A percentile compares a stretch with the other conserved stretches of the same genome.
phyloP scores from a whole-genome alignment of 306 rosid species.

The Glycine latifolia region DNA sequence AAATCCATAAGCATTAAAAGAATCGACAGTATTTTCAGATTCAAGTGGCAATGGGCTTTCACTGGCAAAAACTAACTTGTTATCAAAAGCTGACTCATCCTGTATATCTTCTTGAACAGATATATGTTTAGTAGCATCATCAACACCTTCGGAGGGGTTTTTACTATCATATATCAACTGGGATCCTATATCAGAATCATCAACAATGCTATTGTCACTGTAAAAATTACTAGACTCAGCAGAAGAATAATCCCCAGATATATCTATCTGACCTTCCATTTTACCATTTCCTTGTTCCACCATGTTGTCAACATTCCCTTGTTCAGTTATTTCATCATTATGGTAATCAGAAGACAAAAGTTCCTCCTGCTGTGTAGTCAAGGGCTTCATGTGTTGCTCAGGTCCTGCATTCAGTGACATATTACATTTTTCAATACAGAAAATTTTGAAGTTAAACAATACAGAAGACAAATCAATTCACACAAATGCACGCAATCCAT shows the following conservation, averaged over 20 bases:
- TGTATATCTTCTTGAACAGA: constrained; percentile 58
- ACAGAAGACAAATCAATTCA: constrained; percentile 36
- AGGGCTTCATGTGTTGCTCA: constrained; percentile 71
- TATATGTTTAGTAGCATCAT: constrained; percentile 51
- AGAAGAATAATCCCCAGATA: constrained; percentile 60
- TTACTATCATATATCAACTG: constrained; percentile 55
- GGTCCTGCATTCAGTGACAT: constrained; percentile 57
- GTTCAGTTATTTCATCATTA: constrained; percentile 45
- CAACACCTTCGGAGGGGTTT: constrained; percentile 52
- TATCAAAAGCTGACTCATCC: constrained; percentile 53
- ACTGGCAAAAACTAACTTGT: constrained; percentile 52
- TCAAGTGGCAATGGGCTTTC: constrained; percentile 49
- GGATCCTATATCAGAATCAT: constrained; percentile 58
- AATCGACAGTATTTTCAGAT: constrained; percentile 60
- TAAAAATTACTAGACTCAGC: constrained; percentile 58
- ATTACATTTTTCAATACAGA: constrained; percentile 25
- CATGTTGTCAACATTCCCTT: constrained; percentile 41
- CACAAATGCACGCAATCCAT: neutral
- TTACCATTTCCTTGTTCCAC: constrained; percentile 52
- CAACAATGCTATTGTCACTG: constrained; percentile 56
- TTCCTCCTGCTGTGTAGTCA: constrained; percentile 73
- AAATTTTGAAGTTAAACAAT: constrained; percentile 16
- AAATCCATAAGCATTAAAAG: constrained; percentile 57
- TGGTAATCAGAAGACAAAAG: constrained; percentile 64
- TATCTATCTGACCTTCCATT: constrained; percentile 59